Evolutionary conservation across 805 yeast species (phyloP).

Genomic region (Schizosaccharomyces osmophilus): DNA sequence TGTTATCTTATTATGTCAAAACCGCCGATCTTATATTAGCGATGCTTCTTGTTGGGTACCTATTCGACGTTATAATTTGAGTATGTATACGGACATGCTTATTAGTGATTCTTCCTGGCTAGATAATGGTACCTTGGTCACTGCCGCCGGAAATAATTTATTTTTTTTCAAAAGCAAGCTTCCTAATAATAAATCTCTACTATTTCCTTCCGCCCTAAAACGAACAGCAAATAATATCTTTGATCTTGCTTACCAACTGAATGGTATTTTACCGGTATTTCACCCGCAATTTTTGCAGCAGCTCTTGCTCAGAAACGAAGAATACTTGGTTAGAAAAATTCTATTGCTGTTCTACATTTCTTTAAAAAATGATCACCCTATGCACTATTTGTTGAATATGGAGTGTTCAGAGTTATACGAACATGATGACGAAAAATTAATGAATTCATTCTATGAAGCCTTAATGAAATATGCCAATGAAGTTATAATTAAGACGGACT

Average conservation of each 20-base stretch:
- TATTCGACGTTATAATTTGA: constrained; percentile 27
- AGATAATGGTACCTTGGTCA: constrained; percentile 47
- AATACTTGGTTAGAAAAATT: background rate
- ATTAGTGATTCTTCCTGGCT: constrained; percentile 86
- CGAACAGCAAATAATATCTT: constrained; percentile 20
- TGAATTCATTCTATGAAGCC: background rate
- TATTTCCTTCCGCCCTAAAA: constrained; percentile 31
- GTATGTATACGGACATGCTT: constrained; percentile 32
- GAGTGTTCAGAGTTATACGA: background rate
- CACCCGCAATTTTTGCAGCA: constrained; percentile 80
- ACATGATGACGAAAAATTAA: background rate
- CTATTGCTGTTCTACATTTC: background rate
- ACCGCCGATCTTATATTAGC: constrained; percentile 74
- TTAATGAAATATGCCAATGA: background rate
- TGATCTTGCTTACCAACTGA: constrained; percentile 48
- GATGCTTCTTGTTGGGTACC: constrained; percentile 52
- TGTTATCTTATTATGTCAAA: constrained; percentile 50
- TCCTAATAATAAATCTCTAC: constrained; percentile 25
- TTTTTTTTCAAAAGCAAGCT: constrained; percentile 53
- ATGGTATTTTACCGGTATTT: constrained; percentile 73
- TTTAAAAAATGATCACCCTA: background rate
- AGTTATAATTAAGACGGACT: background rate
- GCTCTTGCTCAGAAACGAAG: constrained; percentile 6
- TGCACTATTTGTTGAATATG: background rate
- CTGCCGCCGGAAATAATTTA: constrained; percentile 76